phyloP scores from a whole-genome alignment of 495 filamentous ascomycete species.

The Podospora pseudopauciseta region DNA sequence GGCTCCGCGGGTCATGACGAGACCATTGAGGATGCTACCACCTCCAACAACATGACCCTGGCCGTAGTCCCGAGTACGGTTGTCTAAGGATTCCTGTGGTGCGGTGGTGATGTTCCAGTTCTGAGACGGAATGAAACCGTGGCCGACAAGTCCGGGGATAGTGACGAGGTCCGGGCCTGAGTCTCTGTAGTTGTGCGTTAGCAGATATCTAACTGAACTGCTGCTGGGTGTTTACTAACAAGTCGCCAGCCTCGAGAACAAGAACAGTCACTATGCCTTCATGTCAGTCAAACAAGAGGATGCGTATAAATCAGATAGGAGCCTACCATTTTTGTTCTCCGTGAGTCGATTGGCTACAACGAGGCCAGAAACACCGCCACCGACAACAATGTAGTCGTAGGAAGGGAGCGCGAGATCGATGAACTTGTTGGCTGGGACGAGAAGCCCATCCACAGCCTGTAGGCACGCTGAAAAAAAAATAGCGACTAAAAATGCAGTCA shows the following conservation, averaged over 20 bases:
- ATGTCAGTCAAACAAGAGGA: conserved; percentile 1
- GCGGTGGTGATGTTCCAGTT: conserved; percentile 28
- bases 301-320: not conserved
- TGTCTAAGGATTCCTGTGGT: conserved; percentile 38
- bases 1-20: conserved; percentile 45
- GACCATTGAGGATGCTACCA: conserved; percentile 47
- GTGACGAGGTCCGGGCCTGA: conserved; percentile 18
- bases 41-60: conserved; percentile 46
- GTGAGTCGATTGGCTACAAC: conserved; percentile 43
- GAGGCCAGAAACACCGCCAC: conserved; percentile 53
- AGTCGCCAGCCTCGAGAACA: conserved; percentile 37
- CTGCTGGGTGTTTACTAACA: conserved; percentile 14
- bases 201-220: not conserved
- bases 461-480: conserved; percentile 55
- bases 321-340: conserved; percentile 24
- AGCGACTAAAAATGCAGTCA: conserved; percentile 49
- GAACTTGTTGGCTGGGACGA: conserved; percentile 11
- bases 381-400: conserved; percentile 52
- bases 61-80: conserved; percentile 31
- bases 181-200: conserved; percentile 14
- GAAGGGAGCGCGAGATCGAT: conserved; percentile 17
- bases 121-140: conserved; percentile 19
- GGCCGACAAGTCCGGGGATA: conserved; percentile 24
- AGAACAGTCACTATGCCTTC: conserved; percentile 38
- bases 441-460: conserved; percentile 19